Percentiles rank a stretch among this genome's conserved stretches.
Conservation (phyloP, 1,284 basidiomycete genomes). For the Hymenochaete sp. region DNA sequence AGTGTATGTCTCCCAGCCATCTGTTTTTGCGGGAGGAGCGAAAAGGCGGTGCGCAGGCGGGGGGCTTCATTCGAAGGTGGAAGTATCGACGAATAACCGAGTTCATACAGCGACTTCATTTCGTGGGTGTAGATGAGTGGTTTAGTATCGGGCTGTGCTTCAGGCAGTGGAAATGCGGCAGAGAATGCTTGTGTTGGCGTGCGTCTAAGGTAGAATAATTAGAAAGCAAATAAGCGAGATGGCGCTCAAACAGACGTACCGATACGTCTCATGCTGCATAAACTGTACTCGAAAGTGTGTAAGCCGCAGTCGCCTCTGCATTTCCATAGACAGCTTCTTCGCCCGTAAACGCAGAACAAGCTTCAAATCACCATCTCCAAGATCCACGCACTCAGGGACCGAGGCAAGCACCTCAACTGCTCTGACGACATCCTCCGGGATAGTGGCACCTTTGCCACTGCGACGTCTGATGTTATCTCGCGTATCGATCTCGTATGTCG, state of each 20-base stretch:
- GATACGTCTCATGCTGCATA: conserved; percentile 53
- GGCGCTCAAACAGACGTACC: conserved; percentile 35
- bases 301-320: conserved; percentile 45
- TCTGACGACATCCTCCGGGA: conserved; percentile 46
- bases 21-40: conserved; percentile 8
- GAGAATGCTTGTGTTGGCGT: conserved; percentile 33
- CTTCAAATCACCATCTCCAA: conserved; percentile 38
- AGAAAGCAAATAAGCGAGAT: not conserved
- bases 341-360: conserved; percentile 55
- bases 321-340: conserved; percentile 35
- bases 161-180: conserved; percentile 45
- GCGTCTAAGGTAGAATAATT: conserved; percentile 28
- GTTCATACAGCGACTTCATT: conserved; percentile 43
- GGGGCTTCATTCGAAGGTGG: conserved; percentile 27
- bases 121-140: conserved; percentile 48
- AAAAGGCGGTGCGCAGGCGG: conserved; percentile 15
- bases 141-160: conserved; percentile 51
- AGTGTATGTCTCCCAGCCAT: conserved; percentile 1
- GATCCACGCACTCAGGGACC: conserved; percentile 45
- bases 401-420: conserved; percentile 55
- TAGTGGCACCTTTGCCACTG: conserved; percentile 20
- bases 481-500: conserved; percentile 37
- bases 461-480: conserved; percentile 19
- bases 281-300: conserved; percentile 46
- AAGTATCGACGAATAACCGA: conserved; percentile 33